Conservation (phyloP, 139 green algal species). For the Mychonastes homosphaera region DNA sequence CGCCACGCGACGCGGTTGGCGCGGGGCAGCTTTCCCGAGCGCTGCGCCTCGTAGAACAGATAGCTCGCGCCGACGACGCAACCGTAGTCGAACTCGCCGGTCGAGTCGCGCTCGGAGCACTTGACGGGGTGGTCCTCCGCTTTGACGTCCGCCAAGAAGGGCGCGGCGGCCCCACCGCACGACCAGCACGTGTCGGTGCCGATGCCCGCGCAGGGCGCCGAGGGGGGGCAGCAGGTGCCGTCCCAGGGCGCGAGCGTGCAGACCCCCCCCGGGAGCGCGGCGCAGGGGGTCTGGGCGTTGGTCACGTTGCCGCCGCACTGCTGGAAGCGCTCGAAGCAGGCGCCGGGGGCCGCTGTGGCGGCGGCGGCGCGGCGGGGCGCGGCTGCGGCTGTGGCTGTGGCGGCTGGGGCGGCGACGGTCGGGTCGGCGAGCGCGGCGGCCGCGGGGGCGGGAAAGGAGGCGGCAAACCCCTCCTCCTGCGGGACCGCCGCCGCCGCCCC, state of each 20-base stretch:
- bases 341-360: not conserved
- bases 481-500: constrained; percentile 2
- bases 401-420: not conserved
- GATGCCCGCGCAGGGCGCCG: not conserved
- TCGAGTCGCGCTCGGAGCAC: not conserved
- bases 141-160: not conserved
- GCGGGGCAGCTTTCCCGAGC: constrained; percentile 30
- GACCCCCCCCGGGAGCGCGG: constrained; percentile 13
- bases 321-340: constrained; percentile 5
- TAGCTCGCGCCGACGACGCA: constrained; percentile 18
- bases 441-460: not conserved
- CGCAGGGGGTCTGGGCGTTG: constrained; percentile 1
- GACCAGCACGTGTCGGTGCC: constrained; percentile 1
- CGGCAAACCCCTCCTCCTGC: not conserved
- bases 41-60: constrained; percentile 47
- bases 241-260: constrained; percentile 7
- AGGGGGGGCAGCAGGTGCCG: constrained; percentile 10
- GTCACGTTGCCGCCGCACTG: constrained; percentile 23
- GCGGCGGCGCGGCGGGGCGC: not conserved
- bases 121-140: not conserved
- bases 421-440: not conserved
- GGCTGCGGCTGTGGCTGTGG: not conserved
- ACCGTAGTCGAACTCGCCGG: constrained; percentile 24
- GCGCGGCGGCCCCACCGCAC: constrained; percentile 6
- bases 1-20: constrained; percentile 33